Conservation (phyloP, 2,329 filamentous ascomycete genomes). For the Macrophomina phaseolina region DNA sequence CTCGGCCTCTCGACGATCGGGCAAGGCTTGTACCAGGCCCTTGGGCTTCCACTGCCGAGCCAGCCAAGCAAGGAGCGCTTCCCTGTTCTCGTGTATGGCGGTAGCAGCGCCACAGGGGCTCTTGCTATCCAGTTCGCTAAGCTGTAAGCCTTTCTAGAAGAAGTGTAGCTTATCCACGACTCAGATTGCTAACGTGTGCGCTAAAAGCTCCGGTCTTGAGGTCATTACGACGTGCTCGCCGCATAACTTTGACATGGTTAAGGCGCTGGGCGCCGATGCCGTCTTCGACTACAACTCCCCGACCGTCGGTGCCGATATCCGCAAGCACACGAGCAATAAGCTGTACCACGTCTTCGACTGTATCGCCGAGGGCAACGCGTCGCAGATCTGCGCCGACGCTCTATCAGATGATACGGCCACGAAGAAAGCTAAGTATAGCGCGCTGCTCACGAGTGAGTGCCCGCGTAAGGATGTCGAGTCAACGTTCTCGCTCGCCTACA, state of each 20-base stretch:
- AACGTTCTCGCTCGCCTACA: conserved; percentile 51
- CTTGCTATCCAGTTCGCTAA: conserved; percentile 56
- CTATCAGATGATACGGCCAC: conserved; percentile 36
- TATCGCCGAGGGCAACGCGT: conserved; percentile 49
- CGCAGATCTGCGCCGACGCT: conserved; percentile 48
- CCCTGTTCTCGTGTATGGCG: conserved; percentile 58
- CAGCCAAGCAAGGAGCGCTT: conserved; percentile 43
- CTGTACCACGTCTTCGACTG: conserved; percentile 57
- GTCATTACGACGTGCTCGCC: conserved; percentile 26
- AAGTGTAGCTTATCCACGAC: too few species aligned
- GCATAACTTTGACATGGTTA: conserved; percentile 20
- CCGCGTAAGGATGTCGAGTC: conserved; percentile 52
- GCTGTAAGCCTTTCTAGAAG: not conserved
- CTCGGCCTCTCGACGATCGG: conserved; percentile 59
- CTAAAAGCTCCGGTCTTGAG: conserved; percentile 6
- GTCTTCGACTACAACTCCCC: conserved; percentile 59
- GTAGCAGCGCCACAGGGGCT: conserved; percentile 57
- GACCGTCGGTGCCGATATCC: conserved; percentile 53
- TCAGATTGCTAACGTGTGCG: too few species aligned
- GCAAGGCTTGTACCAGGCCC: conserved; percentile 53
- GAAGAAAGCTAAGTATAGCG: conserved; percentile 42
- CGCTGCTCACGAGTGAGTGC: conserved; percentile 48
- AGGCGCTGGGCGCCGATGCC: conserved; percentile 15
- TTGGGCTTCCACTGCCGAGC: conserved; percentile 43
- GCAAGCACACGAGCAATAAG: conserved; percentile 50